Evolutionary conservation across 805 yeast genomes (phyloP).

Genomic region (Metschnikowia santaceciliae): DNA sequence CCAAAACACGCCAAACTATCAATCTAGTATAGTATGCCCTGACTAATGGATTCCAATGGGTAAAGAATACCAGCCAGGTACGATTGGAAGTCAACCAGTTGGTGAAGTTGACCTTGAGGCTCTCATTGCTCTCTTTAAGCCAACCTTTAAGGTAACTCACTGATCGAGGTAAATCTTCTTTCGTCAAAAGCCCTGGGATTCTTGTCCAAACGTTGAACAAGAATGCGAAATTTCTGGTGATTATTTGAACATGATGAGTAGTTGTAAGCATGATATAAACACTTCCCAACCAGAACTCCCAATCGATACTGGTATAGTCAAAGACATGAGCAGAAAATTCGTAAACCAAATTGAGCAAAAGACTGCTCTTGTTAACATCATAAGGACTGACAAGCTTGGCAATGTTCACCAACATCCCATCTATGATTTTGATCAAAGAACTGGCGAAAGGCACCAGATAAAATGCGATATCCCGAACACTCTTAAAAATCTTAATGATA

Average conservation of each 20-base stretch:
- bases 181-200: constrained; percentile 43
- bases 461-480: constrained; percentile 33
- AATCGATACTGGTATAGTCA: constrained; percentile 43
- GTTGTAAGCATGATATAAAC: constrained; percentile 50
- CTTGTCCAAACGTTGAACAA: constrained; percentile 73
- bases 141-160: constrained; percentile 26
- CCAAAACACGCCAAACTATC: constrained; percentile 60
- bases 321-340: constrained; percentile 37
- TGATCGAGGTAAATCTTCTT: neutral
- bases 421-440: constrained; percentile 25
- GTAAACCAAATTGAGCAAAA: constrained; percentile 36
- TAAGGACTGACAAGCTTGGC: constrained; percentile 36
- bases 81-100: constrained; percentile 49
- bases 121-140: constrained; percentile 35
- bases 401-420: constrained; percentile 29
- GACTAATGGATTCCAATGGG: constrained; percentile 79
- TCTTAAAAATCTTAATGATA: constrained; percentile 37
- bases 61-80: constrained; percentile 55
- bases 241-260: constrained; percentile 58
- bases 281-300: constrained; percentile 75
- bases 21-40: constrained; percentile 66
- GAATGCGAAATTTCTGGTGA: constrained; percentile 60
- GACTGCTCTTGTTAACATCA: constrained; percentile 36
- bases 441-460: constrained; percentile 19
- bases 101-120: constrained; percentile 47